Percentiles rank a stretch among this genome's conserved stretches.
Conservation (phyloP, 305 asterid species). For the Fraxinus sp. region DNA sequence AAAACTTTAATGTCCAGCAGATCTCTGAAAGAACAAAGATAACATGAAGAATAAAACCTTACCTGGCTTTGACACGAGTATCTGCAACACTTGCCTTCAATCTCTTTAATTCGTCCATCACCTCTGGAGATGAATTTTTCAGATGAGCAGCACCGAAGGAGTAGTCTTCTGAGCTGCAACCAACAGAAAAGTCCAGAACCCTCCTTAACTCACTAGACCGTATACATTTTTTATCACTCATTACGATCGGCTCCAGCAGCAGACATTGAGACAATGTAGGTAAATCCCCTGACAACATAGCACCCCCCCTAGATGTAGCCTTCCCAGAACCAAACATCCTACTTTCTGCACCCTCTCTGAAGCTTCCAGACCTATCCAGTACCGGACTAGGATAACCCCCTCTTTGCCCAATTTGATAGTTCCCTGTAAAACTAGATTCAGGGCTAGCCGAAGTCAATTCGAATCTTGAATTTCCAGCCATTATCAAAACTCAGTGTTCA, state of each 20-base stretch:
- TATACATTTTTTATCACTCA: conserved; percentile 52
- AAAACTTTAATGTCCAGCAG: neutral
- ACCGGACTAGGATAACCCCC: conserved; percentile 56
- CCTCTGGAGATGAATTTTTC: conserved; percentile 60
- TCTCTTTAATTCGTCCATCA: conserved; percentile 71
- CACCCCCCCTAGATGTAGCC: conserved; percentile 58
- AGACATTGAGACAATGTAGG: conserved; percentile 65
- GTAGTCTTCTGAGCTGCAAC: conserved; percentile 67
- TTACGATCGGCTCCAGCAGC: conserved; percentile 62
- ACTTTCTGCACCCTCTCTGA: conserved; percentile 70
- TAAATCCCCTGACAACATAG: conserved; percentile 49
- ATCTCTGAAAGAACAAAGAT: conserved; percentile 13
- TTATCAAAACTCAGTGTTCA: conserved; percentile 31
- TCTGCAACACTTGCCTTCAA: conserved; percentile 62
- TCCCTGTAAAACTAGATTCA: conserved; percentile 63
- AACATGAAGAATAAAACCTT: conserved; percentile 20
- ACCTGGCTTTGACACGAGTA: conserved; percentile 74
- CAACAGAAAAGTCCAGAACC: conserved; percentile 59
- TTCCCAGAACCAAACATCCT: conserved; percentile 60
- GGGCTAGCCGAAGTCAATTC: conserved; percentile 74
- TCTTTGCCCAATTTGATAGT: conserved; percentile 66
- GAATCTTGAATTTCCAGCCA: conserved; percentile 84
- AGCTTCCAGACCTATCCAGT: conserved; percentile 75
- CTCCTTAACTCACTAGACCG: conserved; percentile 71
- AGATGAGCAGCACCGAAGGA: conserved; percentile 54